A percentile compares a stretch with the other conserved stretches of the same genome.
These are phyloP conservation scores for Podila epicladia DNA, from an alignment of 192 early-diverging fungal genomes.

Conservation along the genomic window DNA sequence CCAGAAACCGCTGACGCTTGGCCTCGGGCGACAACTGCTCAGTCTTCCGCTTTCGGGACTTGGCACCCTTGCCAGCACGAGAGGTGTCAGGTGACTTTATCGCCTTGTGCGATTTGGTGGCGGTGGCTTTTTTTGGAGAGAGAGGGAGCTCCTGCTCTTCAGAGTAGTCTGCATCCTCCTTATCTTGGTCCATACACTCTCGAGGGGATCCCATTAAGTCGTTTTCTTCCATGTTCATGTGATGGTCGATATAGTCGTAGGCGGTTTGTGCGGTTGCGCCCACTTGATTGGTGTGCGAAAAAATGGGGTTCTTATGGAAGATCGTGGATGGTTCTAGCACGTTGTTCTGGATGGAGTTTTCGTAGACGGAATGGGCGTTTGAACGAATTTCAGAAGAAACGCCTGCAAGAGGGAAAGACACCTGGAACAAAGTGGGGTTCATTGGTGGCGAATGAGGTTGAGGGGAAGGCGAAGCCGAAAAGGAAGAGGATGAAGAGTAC, in stretches of 20 bases:
- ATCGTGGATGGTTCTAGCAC: no score
- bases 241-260: not conserved
- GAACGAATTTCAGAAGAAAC: conserved; percentile 6
- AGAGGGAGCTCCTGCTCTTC: not conserved
- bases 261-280: not conserved
- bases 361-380: not conserved
- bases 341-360: no score
- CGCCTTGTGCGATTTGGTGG: not conserved
- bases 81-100: not conserved
- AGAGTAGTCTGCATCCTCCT: not conserved
- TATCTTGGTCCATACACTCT: not conserved
- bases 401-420: conserved; percentile 6
- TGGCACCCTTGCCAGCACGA: not conserved
- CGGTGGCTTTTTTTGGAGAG: conserved; percentile 8
- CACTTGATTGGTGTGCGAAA: no score
- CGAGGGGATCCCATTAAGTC: not conserved
- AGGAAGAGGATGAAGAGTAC: conserved; percentile 4
- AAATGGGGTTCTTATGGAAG: no score
- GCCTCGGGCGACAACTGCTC: conserved; percentile 31
- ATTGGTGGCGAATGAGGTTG: conserved; percentile 26
- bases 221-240: not conserved
- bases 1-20: conserved; percentile 49
- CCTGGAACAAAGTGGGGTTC: conserved; percentile 1
- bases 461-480: conserved; percentile 4
- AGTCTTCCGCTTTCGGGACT: conserved; percentile 12